Evolutionary conservation across 345 rosid genomes (phyloP).

Genomic region (Eucalyptus erythrocorys): DNA sequence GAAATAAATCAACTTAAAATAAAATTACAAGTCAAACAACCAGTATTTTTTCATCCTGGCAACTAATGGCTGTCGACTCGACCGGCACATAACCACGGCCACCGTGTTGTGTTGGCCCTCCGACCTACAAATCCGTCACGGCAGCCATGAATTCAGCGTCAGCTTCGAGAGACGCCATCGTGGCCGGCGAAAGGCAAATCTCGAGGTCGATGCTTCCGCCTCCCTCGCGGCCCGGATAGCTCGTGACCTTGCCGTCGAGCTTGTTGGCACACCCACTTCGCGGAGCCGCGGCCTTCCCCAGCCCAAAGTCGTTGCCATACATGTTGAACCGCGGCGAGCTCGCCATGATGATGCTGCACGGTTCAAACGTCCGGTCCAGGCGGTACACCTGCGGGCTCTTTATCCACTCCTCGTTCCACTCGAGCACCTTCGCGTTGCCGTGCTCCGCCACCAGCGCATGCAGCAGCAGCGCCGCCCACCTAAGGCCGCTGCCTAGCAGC

Average conservation of each 20-base stretch:
- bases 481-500: slow-evolving; percentile 34
- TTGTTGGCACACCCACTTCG: slow-evolving; percentile 68
- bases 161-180: slow-evolving; percentile 20
- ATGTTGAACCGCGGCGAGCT: slow-evolving; percentile 79
- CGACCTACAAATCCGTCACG: background rate
- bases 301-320: slow-evolving; percentile 67
- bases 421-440: slow-evolving; percentile 14
- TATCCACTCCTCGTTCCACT: slow-evolving; percentile 29
- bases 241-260: slow-evolving; percentile 55
- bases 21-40: background rate
- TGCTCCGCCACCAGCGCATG: slow-evolving; percentile 43
- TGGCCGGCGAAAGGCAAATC: slow-evolving; percentile 40
- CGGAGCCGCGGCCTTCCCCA: slow-evolving; percentile 69
- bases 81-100: background rate
- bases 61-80: background rate
- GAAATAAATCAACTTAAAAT: background rate
- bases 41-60: background rate
- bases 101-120: background rate
- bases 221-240: slow-evolving; percentile 64
- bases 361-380: slow-evolving; percentile 28
- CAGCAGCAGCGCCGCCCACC: slow-evolving; percentile 59
- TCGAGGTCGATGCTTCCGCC: slow-evolving; percentile 67
- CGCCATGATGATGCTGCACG: slow-evolving; percentile 53
- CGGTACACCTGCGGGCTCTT: slow-evolving; percentile 31
- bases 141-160: slow-evolving; percentile 1